These are phyloP conservation scores for Sicyos edulis DNA, from an alignment of 306 rosid genomes.

Conservation along the genomic window DNA sequence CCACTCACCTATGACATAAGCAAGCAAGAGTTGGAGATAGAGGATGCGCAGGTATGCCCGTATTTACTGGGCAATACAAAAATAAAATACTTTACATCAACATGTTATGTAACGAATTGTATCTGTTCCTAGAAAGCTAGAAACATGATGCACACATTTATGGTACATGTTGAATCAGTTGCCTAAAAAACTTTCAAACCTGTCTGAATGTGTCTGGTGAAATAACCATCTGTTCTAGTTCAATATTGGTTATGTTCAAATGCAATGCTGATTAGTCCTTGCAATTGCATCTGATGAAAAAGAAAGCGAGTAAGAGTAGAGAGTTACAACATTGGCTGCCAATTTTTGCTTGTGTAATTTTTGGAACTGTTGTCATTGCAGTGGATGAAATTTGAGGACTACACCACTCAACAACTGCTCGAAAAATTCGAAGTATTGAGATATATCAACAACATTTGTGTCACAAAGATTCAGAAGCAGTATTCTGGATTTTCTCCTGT, in stretches of 20 bases:
- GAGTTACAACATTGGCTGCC: background rate
- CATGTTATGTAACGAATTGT: background rate
- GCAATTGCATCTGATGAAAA: background rate
- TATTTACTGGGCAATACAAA: background rate
- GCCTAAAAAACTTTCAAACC: background rate
- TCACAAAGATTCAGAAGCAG: constrained; percentile 40
- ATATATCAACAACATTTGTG: constrained; percentile 38
- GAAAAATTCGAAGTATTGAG: constrained; percentile 39
- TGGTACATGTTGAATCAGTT: background rate
- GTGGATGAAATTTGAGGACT: constrained; percentile 85
- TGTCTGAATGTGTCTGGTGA: background rate
- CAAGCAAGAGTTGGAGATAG: constrained; percentile 66
- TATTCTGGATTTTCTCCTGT: constrained; percentile 58
- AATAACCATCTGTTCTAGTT: background rate
- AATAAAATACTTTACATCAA: background rate
- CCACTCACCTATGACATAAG: constrained; percentile 60
- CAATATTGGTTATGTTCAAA: background rate
- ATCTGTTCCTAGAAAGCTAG: background rate
- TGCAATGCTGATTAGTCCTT: background rate
- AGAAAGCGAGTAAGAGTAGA: background rate
- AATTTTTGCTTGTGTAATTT: background rate
- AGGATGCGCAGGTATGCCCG: constrained; percentile 57
- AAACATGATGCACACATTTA: background rate
- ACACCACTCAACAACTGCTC: constrained; percentile 47
- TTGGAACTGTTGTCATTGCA: constrained; percentile 34